Evolutionary conservation across 169 alveolate species (phyloP), one percentile per base, ranked within the genome.

Genomic region (Babesia microti): DNA sequence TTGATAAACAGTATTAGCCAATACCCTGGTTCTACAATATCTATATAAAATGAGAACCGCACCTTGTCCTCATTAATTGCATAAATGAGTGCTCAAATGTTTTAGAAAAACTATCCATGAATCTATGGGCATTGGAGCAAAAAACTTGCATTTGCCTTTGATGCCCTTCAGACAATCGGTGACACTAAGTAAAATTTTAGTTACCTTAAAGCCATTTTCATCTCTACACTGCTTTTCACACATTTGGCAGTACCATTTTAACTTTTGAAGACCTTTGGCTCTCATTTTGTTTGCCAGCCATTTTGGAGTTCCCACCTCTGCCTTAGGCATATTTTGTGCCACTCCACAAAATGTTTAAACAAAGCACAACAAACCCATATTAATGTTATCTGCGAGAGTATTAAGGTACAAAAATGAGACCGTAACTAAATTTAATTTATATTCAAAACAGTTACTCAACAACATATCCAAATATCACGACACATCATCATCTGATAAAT

Each of bases 141-240:
- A 91, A 91, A 14, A 87, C 71, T 51, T 82, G 91, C 97, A 91
- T 91, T 75, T 78, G 79, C 17, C 95, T 83, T 58, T 81, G 88
- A 60, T 91, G 97, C 3, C 88, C 79, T 40, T 89, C 96, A 6
- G 96, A 89, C 60, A 81, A 75, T 23, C 91, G 68, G 40, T 88
- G 95, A 52, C 95, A 90, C 84, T 78, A 67, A 19, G 44, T 3
- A 18, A 4, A 1, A 1, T 3, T 4, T 14, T 23, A 45, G 57
- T 29, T 26, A 79, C 88, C 69, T 87, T 90, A 79, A 87, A 90
- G 3, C 97, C 97, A 48, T 91, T 91, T 53, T 88, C 95, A 49
- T 91, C 97, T 19, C 94, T 74, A 78, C 97, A 91, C 44, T 88
- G 95, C 60, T 91, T 88, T 67, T 90, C 89, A 49, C 97, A 88